Percentiles rank a stretch among this genome's conserved stretches.
These are phyloP conservation scores for Gentiana straminea DNA, from an alignment of 257 asterid species.

Conservation along the genomic window DNA sequence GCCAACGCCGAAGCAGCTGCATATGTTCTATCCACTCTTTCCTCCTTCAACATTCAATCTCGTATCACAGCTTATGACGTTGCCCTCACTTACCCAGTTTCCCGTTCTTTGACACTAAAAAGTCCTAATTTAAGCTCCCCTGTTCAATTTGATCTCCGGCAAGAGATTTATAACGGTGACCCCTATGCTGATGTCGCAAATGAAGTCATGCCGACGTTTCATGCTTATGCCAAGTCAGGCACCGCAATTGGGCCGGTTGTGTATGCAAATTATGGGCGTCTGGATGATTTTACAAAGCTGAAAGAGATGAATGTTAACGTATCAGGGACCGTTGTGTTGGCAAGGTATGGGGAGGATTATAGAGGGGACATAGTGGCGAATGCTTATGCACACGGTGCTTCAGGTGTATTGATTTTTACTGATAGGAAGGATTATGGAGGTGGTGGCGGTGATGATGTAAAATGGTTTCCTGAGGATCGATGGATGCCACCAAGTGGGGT, in stretches of 20 bases:
- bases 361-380: constrained; percentile 79
- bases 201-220: constrained; percentile 51
- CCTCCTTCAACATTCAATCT: constrained; percentile 37
- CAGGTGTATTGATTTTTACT: constrained; percentile 52
- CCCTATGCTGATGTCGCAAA: constrained; percentile 46
- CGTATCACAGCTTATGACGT: constrained; percentile 46
- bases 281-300: constrained; percentile 43
- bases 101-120: constrained; percentile 45
- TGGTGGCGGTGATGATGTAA: constrained; percentile 42
- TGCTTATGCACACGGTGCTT: constrained; percentile 57
- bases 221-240: constrained; percentile 75
- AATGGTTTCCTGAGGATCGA: constrained; percentile 72
- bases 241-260: constrained; percentile 48
- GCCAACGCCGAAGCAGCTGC: constrained; percentile 75
- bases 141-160: constrained; percentile 36
- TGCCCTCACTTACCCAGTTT: constrained; percentile 48
- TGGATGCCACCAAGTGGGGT: constrained; percentile 97
- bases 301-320: constrained; percentile 51
- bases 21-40: constrained; percentile 55
- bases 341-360: constrained; percentile 60
- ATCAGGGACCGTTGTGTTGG: constrained; percentile 49
- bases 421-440: constrained; percentile 84
- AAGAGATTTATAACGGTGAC: constrained; percentile 46
- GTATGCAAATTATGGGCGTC: constrained; percentile 66
- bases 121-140: constrained; percentile 28